phyloP scores from a whole-genome alignment of 2,329 filamentous ascomycete genomes.

The Cladosporium colombiae region DNA sequence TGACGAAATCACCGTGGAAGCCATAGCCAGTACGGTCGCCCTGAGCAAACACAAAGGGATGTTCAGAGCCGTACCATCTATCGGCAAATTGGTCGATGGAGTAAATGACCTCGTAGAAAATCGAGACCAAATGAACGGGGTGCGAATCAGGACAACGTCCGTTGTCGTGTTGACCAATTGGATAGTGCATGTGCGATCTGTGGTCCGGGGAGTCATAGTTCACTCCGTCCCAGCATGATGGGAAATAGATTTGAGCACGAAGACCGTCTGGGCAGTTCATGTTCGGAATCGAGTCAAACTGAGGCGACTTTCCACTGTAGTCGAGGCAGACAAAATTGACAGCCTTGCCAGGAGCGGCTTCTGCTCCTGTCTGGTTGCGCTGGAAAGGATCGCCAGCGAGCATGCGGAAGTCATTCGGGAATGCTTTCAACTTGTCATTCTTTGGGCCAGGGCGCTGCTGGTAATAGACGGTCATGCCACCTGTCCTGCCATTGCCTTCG shows the following conservation, averaged over 20 bases:
- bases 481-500: constrained; percentile 44
- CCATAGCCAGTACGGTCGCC: constrained; percentile 71
- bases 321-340: constrained; percentile 60
- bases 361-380: constrained; percentile 58
- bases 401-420: constrained; percentile 72
- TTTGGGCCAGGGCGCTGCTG: constrained; percentile 53
- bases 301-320: constrained; percentile 45
- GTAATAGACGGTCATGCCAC: constrained; percentile 77
- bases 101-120: constrained; percentile 83
- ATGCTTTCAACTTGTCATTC: constrained; percentile 67
- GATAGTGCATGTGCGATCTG: constrained; percentile 66
- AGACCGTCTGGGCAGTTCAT: constrained; percentile 66
- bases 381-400: constrained; percentile 64
- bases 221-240: constrained; percentile 70
- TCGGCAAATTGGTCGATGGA: constrained; percentile 65
- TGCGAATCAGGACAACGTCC: constrained; percentile 56
- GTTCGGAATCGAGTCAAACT: constrained; percentile 66
- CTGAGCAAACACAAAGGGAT: constrained; percentile 70
- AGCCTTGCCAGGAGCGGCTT: constrained; percentile 50
- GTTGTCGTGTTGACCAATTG: constrained; percentile 48
- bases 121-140: constrained; percentile 57
- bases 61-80: constrained; percentile 59
- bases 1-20: constrained; percentile 69
- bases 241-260: constrained; percentile 69
- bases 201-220: constrained; percentile 54